phyloP scores from a whole-genome alignment of 2,329 filamentous ascomycete genomes.

The Stemphylium lycopersici region DNA sequence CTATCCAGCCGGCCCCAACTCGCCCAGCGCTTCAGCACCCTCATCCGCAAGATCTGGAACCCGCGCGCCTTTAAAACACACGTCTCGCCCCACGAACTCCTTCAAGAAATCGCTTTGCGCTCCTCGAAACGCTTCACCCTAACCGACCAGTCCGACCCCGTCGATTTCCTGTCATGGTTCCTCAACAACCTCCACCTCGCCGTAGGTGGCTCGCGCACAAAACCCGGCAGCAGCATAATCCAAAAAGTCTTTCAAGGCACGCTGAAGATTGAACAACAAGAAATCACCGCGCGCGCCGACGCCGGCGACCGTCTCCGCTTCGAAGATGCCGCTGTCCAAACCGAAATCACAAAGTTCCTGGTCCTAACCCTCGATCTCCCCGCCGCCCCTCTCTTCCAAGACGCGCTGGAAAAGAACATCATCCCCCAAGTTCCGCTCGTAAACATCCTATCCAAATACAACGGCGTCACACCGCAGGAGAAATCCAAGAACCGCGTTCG shows the following conservation, averaged over 20 bases:
- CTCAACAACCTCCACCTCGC: constrained; percentile 93
- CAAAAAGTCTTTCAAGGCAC: constrained; percentile 94
- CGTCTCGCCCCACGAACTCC: constrained; percentile 94
- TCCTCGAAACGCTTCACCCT: constrained; percentile 93
- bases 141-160: constrained; percentile 89
- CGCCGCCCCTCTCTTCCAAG: constrained; percentile 91
- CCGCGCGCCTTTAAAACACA: constrained; percentile 94
- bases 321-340: constrained; percentile 86
- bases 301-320: constrained; percentile 87
- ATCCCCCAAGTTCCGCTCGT: constrained; percentile 86
- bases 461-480: constrained; percentile 85
- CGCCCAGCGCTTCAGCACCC: constrained; percentile 82
- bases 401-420: constrained; percentile 92
- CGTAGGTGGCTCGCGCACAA: constrained; percentile 86
- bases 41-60: constrained; percentile 98
- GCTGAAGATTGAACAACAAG: constrained; percentile 89
- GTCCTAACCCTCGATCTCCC: constrained; percentile 94
- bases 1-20: constrained; percentile 78
- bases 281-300: constrained; percentile 89
- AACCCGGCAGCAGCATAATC: constrained; percentile 82
- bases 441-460: constrained; percentile 86
- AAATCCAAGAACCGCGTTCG: constrained; percentile 86
- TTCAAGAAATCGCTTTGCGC: constrained; percentile 89
- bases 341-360: constrained; percentile 79
- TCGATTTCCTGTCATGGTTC: constrained; percentile 97